Percentiles rank a stretch among this genome's conserved stretches.
Conservation (phyloP, 805 yeast species). For the Yamadazyma akitaensis region DNA sequence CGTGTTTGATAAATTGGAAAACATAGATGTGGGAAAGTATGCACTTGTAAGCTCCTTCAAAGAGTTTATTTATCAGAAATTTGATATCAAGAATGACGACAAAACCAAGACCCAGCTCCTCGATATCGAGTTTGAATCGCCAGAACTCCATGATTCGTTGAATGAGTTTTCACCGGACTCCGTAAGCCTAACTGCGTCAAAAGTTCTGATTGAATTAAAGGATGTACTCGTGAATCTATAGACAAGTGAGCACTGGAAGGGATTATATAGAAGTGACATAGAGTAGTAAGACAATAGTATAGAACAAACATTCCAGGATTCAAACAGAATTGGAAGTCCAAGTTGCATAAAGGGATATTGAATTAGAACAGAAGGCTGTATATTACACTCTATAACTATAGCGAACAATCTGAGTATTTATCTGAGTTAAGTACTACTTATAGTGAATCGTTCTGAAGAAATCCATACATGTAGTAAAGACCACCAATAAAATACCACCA, state of each 20-base stretch:
- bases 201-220: slow-evolving; percentile 6
- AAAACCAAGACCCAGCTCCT: slow-evolving; percentile 18
- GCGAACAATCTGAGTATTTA: neutral
- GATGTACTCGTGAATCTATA: slow-evolving; percentile 8
- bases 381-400: neutral
- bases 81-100: slow-evolving; percentile 14
- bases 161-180: neutral
- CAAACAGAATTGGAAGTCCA: neutral
- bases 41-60: slow-evolving; percentile 5
- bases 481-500: slow-evolving; percentile 96
- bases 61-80: slow-evolving; percentile 12
- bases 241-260: neutral
- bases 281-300: too few species aligned
- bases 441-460: slow-evolving; percentile 66
- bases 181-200: neutral
- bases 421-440: neutral
- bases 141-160: slow-evolving; percentile 19
- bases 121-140: slow-evolving; percentile 28
- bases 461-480: slow-evolving; percentile 93
- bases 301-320: too few species aligned
- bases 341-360: neutral
- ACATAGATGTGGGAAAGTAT: neutral
- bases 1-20: slow-evolving; percentile 14
- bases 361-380: neutral
- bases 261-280: too few species aligned